Evolutionary conservation across 2,329 filamentous ascomycete species (phyloP).

Genomic region (Aspergillus alliaceus): DNA sequence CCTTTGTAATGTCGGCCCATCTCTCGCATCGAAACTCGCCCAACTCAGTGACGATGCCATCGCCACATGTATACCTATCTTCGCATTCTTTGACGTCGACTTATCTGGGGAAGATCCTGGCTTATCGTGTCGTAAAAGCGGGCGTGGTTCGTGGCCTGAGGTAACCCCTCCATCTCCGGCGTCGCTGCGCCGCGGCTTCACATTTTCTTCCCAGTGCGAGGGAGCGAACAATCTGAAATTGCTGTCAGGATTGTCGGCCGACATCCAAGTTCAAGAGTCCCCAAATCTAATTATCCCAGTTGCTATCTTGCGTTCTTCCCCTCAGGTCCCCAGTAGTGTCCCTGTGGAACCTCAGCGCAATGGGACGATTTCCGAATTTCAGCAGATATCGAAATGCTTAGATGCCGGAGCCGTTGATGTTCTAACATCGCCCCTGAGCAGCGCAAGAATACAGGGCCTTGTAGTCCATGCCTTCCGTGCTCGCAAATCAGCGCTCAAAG

Average conservation of each 20-base stretch:
- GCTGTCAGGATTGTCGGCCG: constrained; percentile 49
- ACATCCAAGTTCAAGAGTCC: constrained; percentile 51
- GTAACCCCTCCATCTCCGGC: constrained; percentile 30
- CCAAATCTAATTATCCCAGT: constrained; percentile 52
- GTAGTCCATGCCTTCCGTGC: constrained; percentile 82
- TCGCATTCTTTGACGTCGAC: constrained; percentile 57
- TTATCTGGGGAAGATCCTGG: constrained; percentile 39
- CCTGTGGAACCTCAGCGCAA: constrained; percentile 18
- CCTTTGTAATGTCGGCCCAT: constrained; percentile 53
- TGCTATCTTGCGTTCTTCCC: constrained; percentile 43
- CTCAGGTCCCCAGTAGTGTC: constrained; percentile 15
- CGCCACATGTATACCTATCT: constrained; percentile 52
- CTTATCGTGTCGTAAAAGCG: constrained; percentile 30
- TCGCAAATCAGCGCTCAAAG: constrained; percentile 71
- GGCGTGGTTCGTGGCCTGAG: constrained; percentile 31
- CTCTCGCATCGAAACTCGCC: constrained; percentile 54
- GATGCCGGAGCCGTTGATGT: constrained; percentile 87
- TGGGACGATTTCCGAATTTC: constrained; percentile 46
- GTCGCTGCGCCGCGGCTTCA: constrained; percentile 40
- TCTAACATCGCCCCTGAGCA: constrained; percentile 73
- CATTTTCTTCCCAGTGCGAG: constrained; percentile 44
- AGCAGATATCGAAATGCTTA: constrained; percentile 68
- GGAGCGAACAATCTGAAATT: constrained; percentile 51
- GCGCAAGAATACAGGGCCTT: constrained; percentile 71
- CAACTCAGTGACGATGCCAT: constrained; percentile 51